phyloP scores from a whole-genome alignment of 495 filamentous ascomycete species.

The Penicillium ochrochloron region DNA sequence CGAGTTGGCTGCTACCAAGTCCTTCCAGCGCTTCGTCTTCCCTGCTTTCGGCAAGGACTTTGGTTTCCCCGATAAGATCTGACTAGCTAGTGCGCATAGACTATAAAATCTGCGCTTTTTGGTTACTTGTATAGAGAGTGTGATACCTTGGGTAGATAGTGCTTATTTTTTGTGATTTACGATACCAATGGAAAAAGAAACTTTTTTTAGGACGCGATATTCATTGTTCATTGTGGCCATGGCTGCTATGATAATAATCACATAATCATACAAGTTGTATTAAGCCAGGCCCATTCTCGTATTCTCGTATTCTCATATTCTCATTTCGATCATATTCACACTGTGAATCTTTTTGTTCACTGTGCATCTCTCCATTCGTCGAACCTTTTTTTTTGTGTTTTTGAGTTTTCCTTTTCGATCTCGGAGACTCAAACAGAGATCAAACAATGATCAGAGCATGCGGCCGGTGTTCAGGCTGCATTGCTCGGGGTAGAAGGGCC shows the following conservation, averaged over 20 bases:
- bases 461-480: not conserved
- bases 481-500: not conserved
- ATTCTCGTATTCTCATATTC: not conserved
- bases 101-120: not conserved
- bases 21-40: conserved; percentile 73
- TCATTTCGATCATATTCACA: not conserved
- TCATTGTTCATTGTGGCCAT: not conserved
- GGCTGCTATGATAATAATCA: not conserved
- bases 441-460: not conserved
- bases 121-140: not conserved
- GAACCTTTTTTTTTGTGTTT: not conserved
- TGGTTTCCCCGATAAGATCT: conserved; percentile 75
- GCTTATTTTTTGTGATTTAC: not conserved
- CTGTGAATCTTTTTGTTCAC: not conserved
- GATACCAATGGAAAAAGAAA: conserved; percentile 2
- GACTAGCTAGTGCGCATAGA: conserved; percentile 5
- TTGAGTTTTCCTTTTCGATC: not conserved
- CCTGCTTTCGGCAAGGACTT: conserved; percentile 78
- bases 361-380: not conserved
- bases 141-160: not conserved
- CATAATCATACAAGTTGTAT: not conserved
- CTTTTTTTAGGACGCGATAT: not conserved
- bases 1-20: conserved; percentile 61
- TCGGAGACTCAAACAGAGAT: not conserved
- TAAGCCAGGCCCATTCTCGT: not conserved